A percentile compares a stretch with the other conserved stretches of the same genome.
phyloP scores from a whole-genome alignment of 129 eudicot genomes.

The Artemisia argyi region DNA sequence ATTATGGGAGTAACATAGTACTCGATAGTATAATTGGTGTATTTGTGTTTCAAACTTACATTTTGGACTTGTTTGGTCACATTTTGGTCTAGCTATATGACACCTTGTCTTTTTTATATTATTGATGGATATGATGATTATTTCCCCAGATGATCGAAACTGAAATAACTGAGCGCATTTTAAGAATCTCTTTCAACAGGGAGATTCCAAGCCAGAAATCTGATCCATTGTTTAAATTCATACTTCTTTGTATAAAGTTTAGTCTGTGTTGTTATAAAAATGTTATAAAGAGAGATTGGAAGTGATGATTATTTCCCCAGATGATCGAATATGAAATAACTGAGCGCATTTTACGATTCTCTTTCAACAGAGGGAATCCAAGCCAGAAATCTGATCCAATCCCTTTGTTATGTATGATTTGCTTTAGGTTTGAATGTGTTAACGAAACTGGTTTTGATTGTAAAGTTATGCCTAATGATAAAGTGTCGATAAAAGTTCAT shows the following conservation, averaged over 20 bases:
- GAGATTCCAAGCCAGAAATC: conserved; percentile 21
- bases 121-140: conserved; percentile 16
- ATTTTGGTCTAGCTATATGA: background rate
- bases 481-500: too few relatives aligned
- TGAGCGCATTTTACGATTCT: background rate
- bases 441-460: too few relatives aligned
- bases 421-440: too few relatives aligned
- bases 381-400: conserved; percentile 53
- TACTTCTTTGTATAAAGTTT: background rate
- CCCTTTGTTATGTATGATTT: too few relatives aligned
- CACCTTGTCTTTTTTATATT: background rate
- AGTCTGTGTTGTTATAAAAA: background rate
- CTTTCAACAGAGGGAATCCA: conserved; percentile 29
- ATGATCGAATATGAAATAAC: conserved; percentile 4
- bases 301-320: conserved; percentile 20
- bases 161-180: conserved; percentile 20
- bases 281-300: background rate
- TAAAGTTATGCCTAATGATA: too few relatives aligned
- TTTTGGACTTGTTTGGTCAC: too few relatives aligned
- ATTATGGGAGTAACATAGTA: too few relatives aligned
- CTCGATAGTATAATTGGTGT: too few relatives aligned
- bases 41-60: too few relatives aligned
- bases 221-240: background rate
- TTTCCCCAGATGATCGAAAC: conserved; percentile 24
- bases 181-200: background rate